Percentiles rank a stretch among this genome's conserved stretches.
phyloP scores from a whole-genome alignment of 2,329 filamentous ascomycete species.

The Trichoderma pleuroti region DNA sequence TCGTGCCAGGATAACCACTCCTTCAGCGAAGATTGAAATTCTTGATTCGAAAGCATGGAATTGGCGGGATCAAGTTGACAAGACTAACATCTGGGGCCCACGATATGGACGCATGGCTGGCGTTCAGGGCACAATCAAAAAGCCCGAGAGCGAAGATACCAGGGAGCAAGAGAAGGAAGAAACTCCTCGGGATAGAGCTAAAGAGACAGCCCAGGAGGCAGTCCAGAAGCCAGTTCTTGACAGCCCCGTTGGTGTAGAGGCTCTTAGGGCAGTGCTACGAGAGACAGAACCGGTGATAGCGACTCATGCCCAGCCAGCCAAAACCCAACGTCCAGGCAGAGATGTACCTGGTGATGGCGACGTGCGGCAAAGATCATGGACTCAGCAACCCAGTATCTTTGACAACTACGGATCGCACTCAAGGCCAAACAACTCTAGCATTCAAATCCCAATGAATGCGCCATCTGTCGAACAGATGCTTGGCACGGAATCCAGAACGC shows the following conservation, averaged over 20 bases:
- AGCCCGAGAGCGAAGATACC: neutral
- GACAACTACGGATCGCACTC: slow-evolving; percentile 6
- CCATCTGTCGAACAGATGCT: slow-evolving; percentile 36
- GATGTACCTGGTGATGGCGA: neutral
- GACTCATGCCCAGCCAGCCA: neutral
- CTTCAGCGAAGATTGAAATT: slow-evolving; percentile 17
- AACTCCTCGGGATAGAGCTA: neutral
- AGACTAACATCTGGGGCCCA: slow-evolving; percentile 27
- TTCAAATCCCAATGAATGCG: slow-evolving; percentile 23
- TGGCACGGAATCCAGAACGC: slow-evolving; percentile 32
- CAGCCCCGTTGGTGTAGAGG: neutral
- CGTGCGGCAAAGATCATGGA: slow-evolving; percentile 18
- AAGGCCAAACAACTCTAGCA: slow-evolving; percentile 10
- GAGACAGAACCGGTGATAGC: neutral
- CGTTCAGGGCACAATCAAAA: neutral
- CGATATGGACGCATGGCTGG: slow-evolving; percentile 11
- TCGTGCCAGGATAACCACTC: slow-evolving; percentile 23
- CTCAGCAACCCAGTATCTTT: slow-evolving; percentile 28
- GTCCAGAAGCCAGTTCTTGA: neutral
- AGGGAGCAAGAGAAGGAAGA: neutral
- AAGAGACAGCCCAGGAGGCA: neutral
- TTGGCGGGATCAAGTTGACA: slow-evolving; percentile 23
- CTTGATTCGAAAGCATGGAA: slow-evolving; percentile 7
- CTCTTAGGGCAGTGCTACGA: neutral
- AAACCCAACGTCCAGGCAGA: neutral